Base-by-base conservation (phyloP, 495 filamentous ascomycete genomes). In the Jackrogersella minutella region DNA sequence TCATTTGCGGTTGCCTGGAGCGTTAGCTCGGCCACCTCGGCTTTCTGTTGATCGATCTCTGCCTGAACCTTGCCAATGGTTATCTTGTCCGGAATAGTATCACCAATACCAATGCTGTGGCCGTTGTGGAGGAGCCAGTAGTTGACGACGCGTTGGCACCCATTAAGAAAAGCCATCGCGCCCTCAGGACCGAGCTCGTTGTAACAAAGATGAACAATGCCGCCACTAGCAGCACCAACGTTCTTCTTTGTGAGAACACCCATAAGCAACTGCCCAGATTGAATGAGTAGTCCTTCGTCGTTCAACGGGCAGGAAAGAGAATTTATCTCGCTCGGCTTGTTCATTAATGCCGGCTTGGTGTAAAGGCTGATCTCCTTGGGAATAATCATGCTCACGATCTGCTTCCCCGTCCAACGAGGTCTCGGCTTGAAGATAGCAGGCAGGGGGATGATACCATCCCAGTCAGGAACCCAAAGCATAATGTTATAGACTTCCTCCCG, bases 41-140 rank as follows among this genome's bases (percentile, higher is more conserved):
- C 79, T 80, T 99, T 99, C 66, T 94, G 86, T 10, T 81, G 78
- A 11, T 87, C 81, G 51, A 99, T 91, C 37, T 90, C 88, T 1
- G 86, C 83, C 66, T 95, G 86, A 47, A 99, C 93, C 70, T 88
- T 85, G n/a, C 85, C 79, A 57, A 96, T 94, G 13, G 94, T 97
- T 1, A 76, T 76, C 37, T 83, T 81, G 73, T 98, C 94, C 4
- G 95, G 95, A 76, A 99, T 94, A 0, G 96, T 98, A 75, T 99
- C 95, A 77, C 95, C 95, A 64, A 99, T 98, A 78, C 95, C 95
- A 64, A 99, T 97, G 78, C 92, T 97, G 79, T 96, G 95, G 41
- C 95, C 95, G 73, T 97, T 90, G 77, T 99, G 96, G n/a, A 98
- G 81, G 9, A 99, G 85, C 95, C 95, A 98, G 77, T 97, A 97